Base-by-base conservation (phyloP, 2,329 filamentous ascomycete genomes). In the Cladosporium oxysporum region DNA sequence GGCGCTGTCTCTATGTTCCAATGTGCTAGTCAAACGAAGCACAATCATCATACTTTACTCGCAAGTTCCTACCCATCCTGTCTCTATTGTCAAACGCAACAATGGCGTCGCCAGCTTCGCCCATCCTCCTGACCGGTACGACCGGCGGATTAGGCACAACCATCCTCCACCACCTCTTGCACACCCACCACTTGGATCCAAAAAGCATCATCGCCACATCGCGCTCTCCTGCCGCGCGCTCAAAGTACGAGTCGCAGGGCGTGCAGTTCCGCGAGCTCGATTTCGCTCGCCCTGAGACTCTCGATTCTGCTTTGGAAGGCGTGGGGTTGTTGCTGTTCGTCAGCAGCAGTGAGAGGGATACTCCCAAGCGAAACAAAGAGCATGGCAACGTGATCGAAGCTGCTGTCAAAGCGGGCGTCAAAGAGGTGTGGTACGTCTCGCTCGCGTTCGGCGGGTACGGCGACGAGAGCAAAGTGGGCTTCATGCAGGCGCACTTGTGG, bases 401-500 rank as follows among this genome's bases (percentile, higher is more conserved):
- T 2, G 86, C 86, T 0, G 77, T 78, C n/a, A 73, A 74, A 8
- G 82, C 80, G 0, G 83, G 83, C 23, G 83, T 88, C 2, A 76
- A 76, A 61, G 81, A 84, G 69, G 80, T 88, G n/a, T 83, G 84
- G 74, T 88, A 88, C 77, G 83, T 84, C 8, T 87, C 84, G 12
- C 81, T 88, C 2, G 85, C 79, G 12, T 87, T 87, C 67, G 85
- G 77, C 5, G 81, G 82, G 1, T 70, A 60, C 7, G 76, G 78
- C 16, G 70, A 78, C 7, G 70, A 55, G 12, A 68, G 66, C 31
- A 69, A 70, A 21, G 67, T 82, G 55, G 74, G 82, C 57, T 85
- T 89, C 18, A 87, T 88, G 84, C 83, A 83, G 65, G 85, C 86
- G 11, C 87, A 88, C 70, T 78, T 88, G 44, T 80, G 78, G 67